phyloP scores from a whole-genome alignment of 495 filamentous ascomycete species.

The Penicillium simplicissimum region DNA sequence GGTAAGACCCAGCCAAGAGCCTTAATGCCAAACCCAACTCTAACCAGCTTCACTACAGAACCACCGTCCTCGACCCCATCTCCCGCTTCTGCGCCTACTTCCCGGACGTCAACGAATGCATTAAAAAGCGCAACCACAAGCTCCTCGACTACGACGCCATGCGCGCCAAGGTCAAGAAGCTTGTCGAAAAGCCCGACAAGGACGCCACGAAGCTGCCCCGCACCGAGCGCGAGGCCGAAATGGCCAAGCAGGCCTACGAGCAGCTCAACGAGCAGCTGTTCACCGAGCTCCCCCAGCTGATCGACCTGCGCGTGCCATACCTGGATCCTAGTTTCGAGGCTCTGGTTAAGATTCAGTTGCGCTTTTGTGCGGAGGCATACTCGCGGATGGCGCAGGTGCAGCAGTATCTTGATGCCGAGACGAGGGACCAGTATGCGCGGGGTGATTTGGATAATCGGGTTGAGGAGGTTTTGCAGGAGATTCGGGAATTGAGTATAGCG shows the following conservation, averaged over 20 bases:
- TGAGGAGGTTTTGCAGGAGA: slow-evolving; percentile 95
- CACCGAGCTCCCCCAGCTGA: slow-evolving; percentile 91
- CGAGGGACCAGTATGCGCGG: slow-evolving; percentile 91
- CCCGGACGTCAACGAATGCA: slow-evolving; percentile 98
- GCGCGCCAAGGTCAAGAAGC: slow-evolving; percentile 91
- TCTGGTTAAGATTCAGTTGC: slow-evolving; percentile 95
- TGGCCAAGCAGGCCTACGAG: slow-evolving; percentile 92
- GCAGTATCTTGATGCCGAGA: slow-evolving; percentile 97
- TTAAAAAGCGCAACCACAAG: slow-evolving; percentile 98
- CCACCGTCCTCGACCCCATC: slow-evolving; percentile 94
- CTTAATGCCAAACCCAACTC: neutral
- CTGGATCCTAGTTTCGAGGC: slow-evolving; percentile 96
- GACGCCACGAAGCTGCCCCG: slow-evolving; percentile 92
- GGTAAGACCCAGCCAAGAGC: slow-evolving; percentile 48
- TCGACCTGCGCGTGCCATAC: slow-evolving; percentile 95
- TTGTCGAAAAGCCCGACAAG: slow-evolving; percentile 98
- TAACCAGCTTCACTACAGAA: slow-evolving; percentile 43
- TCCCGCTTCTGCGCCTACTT: slow-evolving; percentile 96
- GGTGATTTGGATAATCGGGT: slow-evolving; percentile 90
- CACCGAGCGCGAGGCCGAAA: slow-evolving; percentile 90
- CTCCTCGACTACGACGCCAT: slow-evolving; percentile 96
- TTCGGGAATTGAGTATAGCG: slow-evolving; percentile 92
- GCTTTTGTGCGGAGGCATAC: slow-evolving; percentile 98
- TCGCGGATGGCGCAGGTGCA: slow-evolving; percentile 97
- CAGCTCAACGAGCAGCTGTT: slow-evolving; percentile 94